These are phyloP conservation scores for Saccharum hybrid DNA, from an alignment of 202 grass and related monocot genomes.

Conservation along the genomic window DNA sequence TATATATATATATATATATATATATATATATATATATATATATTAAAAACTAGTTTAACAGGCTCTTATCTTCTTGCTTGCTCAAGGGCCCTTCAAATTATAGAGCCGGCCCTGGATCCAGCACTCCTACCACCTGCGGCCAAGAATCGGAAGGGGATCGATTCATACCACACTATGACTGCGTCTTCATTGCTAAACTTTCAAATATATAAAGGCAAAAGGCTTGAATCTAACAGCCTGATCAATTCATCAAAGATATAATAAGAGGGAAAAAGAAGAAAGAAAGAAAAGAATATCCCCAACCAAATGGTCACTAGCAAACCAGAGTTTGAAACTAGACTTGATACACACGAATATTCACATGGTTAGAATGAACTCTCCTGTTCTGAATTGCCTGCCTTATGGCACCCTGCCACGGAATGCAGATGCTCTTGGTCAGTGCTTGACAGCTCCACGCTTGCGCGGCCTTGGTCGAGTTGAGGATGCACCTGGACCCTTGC, in stretches of 20 bases:
- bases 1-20: too few species aligned
- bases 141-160: too few species aligned
- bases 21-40: too few species aligned
- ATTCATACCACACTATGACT: too few species aligned
- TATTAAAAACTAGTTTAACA: too few species aligned
- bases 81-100: too few species aligned
- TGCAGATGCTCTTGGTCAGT: conserved; percentile 25
- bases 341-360: conserved; percentile 47
- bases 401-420: conserved; percentile 28
- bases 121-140: too few species aligned
- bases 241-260: not conserved
- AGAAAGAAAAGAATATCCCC: not conserved
- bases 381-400: not conserved
- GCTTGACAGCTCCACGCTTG: conserved; percentile 37
- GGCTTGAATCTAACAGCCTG: conserved; percentile 3
- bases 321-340: conserved; percentile 18
- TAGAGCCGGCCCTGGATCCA: too few species aligned
- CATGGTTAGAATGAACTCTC: conserved; percentile 35
- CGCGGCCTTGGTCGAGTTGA: conserved; percentile 45
- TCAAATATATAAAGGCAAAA: conserved; percentile 15
- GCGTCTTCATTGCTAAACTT: conserved; percentile 16
- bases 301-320: conserved; percentile 26
- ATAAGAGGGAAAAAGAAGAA: not conserved
- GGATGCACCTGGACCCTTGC: conserved; percentile 42
- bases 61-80: too few species aligned